Base-by-base conservation (phyloP, 1,284 basidiomycete species). In the Boletus semigastroideus region DNA sequence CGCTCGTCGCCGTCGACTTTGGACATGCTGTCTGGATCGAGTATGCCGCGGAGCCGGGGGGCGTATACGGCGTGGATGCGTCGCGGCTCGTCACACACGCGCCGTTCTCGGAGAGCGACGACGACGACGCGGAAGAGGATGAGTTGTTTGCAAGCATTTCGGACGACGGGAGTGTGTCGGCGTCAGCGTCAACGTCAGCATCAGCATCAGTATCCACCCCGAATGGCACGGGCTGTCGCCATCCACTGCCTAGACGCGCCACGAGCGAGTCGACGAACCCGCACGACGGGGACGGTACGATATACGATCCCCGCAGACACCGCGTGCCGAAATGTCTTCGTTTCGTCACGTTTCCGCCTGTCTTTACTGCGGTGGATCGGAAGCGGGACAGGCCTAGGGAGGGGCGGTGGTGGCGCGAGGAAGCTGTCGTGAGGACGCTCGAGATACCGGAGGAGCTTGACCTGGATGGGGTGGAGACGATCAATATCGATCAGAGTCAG, bases 1-100 rank as follows among this genome's bases (percentile, higher is more conserved):
- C 86, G 22, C 74, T 88, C 11, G 79, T 88, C 22, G 86, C 86
- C 1, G 85, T 88, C n/a, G 86, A 88, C 66, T 88, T 88, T 67
- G 86, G 86, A 31, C 84, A 86, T 60, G 86, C 86, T 19, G 85
- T 84, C 40, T 87, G 86, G 85, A 76, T 88, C 44, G 86, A 87
- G 62, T 82, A 82, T 62, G 63, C 70, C 19, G 74, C 75, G 41
- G 69, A 71, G n/a, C 62, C 67, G 0, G 67, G 67, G 9, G 64
- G 66, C 3, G 57, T 67, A 22, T 64, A 54, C 42, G 61, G 61
- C 10, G 66, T 60, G 22, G 64, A 64, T 36, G 57, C 66, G 6
- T 68, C 69, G 13, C 53, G 57, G 11, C 55, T 67, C 6, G 48
- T 63, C 3, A 51, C 48, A 1, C 53, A 57, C n/a, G 46, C 53